A percentile compares a stretch with the other conserved stretches of the same genome.
These are phyloP conservation scores for Curvularia spicifera DNA, from an alignment of 2,329 filamentous ascomycete genomes.

Conservation along the genomic window DNA sequence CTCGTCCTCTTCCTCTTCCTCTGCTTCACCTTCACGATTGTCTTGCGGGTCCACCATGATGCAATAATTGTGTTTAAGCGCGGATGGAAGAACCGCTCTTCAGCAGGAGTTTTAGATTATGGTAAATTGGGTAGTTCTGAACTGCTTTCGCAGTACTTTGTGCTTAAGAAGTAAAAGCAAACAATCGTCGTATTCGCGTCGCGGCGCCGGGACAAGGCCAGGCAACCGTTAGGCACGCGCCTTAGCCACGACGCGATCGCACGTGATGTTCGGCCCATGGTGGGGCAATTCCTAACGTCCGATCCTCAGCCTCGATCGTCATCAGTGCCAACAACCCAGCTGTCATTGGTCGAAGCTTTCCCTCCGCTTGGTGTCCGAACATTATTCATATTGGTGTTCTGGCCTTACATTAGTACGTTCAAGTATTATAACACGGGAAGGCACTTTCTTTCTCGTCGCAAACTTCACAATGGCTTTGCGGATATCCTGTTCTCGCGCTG, in stretches of 20 bases:
- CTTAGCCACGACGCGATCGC: conserved; percentile 28
- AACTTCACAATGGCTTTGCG: conserved; percentile 49
- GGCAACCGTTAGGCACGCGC: conserved; percentile 35
- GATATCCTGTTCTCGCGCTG: conserved; percentile 41
- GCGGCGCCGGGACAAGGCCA: conserved; percentile 11
- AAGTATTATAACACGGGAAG: background rate
- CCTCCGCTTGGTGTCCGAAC: conserved; percentile 20
- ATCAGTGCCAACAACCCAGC: conserved; percentile 24
- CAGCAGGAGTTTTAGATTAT: background rate
- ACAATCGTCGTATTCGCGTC: background rate
- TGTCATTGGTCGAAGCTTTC: conserved; percentile 37
- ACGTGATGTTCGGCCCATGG: conserved; percentile 20
- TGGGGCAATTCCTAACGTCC: conserved; percentile 15
- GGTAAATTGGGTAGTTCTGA: background rate
- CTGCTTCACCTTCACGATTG: conserved; percentile 53
- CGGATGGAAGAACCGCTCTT: background rate
- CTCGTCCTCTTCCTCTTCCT: conserved; percentile 78
- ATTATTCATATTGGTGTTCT: conserved; percentile 35
- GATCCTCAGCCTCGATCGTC: conserved; percentile 37
- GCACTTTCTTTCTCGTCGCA: conserved; percentile 31
- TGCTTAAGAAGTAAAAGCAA: background rate
- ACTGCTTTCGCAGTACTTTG: background rate
- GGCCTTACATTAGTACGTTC: conserved; percentile 21
- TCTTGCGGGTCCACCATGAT: conserved; percentile 43
- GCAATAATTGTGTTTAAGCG: background rate